Evolutionary conservation across 176 grass and related monocot species (phyloP), one percentile per base, ranked within the genome.

Genomic region (Avena insularis): DNA sequence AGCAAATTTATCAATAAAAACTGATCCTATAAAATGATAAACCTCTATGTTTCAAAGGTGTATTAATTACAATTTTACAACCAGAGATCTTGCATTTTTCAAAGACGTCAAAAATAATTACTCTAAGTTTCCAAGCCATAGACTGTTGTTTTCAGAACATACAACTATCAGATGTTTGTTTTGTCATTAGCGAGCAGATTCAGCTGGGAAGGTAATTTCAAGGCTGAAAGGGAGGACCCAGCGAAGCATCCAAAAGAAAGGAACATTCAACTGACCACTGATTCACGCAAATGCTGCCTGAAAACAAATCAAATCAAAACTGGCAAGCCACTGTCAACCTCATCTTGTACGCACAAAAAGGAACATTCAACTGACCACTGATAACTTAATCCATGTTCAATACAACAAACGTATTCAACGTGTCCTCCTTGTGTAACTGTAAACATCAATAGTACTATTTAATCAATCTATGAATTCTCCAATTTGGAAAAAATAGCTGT

Each of bases 301-400:
- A 21, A 5, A 43, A 20, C 43, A 72, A 72, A 72, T n/a, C 38
- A 72, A 72, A 72, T 38, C 69, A 72, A 72, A 46, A 57, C 55
- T 57, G 55, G 55, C 55, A 20, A 57, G 55, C 55, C 9, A 71
- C 4, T 6, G 69, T 11, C 15, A 46, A 10, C 6, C 16, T 57
- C 17, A 57, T 2, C 55, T 20, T 7, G 55, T 19, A 57, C 0
- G 55, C 17, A 20, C 55, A 7, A 57, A 17, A 57, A 8, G 17
- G 17, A 57, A 57, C 16, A 57, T 57, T 57, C 9, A 38, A 67
- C 63, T 35, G 7, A 33, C 29, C 20, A 71, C 0, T 71, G 53
- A 55, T 55, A 15, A 48, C 46, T 67, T 67, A 12, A 5, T 67
- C 5, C 64, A 48, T 48, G 46, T 48, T 48, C 46, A 9, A 9